Conservation (phyloP, 768 basidiomycete genomes). For the Hericium alpestre region DNA sequence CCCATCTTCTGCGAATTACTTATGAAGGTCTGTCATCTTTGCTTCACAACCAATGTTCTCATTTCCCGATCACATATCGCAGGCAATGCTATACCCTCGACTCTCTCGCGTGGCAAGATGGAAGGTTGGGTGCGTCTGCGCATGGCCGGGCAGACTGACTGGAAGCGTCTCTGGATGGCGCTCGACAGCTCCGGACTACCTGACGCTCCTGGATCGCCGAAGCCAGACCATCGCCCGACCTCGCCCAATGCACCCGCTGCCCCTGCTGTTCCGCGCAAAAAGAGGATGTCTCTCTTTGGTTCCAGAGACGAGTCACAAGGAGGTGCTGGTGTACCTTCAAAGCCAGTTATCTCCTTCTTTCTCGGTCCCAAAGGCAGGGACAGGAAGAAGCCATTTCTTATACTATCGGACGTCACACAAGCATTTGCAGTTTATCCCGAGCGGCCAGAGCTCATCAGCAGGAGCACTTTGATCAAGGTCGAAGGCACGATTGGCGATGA, state of each 20-base stretch:
- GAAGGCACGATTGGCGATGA: constrained; percentile 80
- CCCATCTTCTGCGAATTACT: constrained; percentile 80
- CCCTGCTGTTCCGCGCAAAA: constrained; percentile 20
- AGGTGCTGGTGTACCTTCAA: constrained; percentile 14
- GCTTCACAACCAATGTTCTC: not conserved
- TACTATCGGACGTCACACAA: constrained; percentile 62
- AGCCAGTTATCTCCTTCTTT: constrained; percentile 47
- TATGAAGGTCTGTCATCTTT: constrained; percentile 27
- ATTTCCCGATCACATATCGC: not conserved
- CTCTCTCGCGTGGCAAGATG: constrained; percentile 60
- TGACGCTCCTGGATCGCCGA: constrained; percentile 17
- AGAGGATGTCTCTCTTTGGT: constrained; percentile 61
- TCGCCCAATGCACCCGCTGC: constrained; percentile 12
- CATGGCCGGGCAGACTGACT: constrained; percentile 93
- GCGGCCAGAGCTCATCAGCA: constrained; percentile 80
- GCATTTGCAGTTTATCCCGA: constrained; percentile 95
- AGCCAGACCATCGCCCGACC: constrained; percentile 15
- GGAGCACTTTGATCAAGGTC: constrained; percentile 85
- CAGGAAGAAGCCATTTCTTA: constrained; percentile 60
- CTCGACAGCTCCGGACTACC: constrained; percentile 16
- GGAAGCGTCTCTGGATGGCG: constrained; percentile 82
- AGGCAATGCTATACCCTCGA: constrained; percentile 45
- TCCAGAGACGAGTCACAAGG: constrained; percentile 32
- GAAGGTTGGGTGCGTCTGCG: constrained; percentile 90
- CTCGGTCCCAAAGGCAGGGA: constrained; percentile 60